Base-by-base conservation (phyloP, 805 yeast species). In the Pichia sporocuriosa region DNA sequence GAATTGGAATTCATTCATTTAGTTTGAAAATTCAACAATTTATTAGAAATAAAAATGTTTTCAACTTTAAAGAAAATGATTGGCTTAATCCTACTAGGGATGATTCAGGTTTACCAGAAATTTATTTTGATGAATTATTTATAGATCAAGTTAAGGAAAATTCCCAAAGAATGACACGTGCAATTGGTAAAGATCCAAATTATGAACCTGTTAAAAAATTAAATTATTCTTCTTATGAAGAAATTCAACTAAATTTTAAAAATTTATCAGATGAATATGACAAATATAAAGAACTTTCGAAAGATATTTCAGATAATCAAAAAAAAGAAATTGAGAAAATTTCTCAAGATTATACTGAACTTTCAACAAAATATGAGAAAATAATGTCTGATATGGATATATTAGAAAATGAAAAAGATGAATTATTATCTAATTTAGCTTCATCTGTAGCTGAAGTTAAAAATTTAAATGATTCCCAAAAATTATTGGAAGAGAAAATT, bases 51-150 rank as follows among this genome's bases (percentile, higher is more conserved):
- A 58, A 73, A 0, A 53, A 63, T 6, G 77, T 87, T 52, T 68
- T 73, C 9, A 72, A 75, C 41, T 82, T 75, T 48, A 77, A 72
- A n/a, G 72, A 69, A 4, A 70, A 70, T 2, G 65, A 67, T 19
- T 65, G 75, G 22, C 59, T 75, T 20, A 65, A 68, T 15, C 75
- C 80, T 2, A 67, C 68, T 4, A 72, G 74, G 47, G 96, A 87
- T 56, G 81, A 78, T 2, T 79, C 95, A 1, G 98, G 98, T 1
- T 70, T 90, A 32, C 98, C 97, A 0, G 76, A 78, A 44, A 83
- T 90, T 1, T 87, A 73, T 53, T 82, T 93, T 55, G 81, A 80
- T 44, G 57, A 73, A 0, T 62, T 69, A 3, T 86, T 86, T 56
- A 78, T 84, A 3, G 66, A 65, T 4, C 63, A 88, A 39, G 64